Conservation (phyloP, 2,329 filamentous ascomycete species). For the Didymella segeticola region DNA sequence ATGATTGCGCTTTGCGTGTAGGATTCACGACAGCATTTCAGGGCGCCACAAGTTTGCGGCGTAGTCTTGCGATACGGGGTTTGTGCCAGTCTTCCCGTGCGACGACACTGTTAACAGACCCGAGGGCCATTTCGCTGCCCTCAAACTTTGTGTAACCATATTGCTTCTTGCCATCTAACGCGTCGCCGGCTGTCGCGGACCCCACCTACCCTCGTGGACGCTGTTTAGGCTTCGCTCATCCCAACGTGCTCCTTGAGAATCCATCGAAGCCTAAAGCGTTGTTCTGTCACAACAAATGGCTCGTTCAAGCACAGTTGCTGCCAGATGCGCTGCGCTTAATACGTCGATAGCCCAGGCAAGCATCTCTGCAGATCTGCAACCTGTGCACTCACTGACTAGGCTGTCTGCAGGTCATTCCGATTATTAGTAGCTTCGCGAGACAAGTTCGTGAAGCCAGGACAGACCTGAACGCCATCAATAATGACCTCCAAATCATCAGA, state of each 20-base stretch:
- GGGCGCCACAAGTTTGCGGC: slow-evolving; percentile 15
- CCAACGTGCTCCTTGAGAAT: slow-evolving; percentile 13
- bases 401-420: slow-evolving; percentile 35
- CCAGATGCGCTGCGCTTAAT: slow-evolving; percentile 43
- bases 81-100: slow-evolving; percentile 10
- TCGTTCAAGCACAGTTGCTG: slow-evolving; percentile 38
- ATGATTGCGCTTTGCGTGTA: slow-evolving; percentile 12
- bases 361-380: slow-evolving; percentile 10
- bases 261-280: slow-evolving; percentile 5
- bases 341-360: slow-evolving; percentile 41
- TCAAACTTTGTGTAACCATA: slow-evolving; percentile 16
- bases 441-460: slow-evolving; percentile 40
- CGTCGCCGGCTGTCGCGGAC: slow-evolving; percentile 14
- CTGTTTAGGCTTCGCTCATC: slow-evolving; percentile 17
- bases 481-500: slow-evolving; percentile 42
- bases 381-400: slow-evolving; percentile 22
- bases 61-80: slow-evolving; percentile 9
- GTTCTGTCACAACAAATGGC: slow-evolving; percentile 29
- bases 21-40: slow-evolving; percentile 12
- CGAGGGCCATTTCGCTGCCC: slow-evolving; percentile 11
- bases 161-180: slow-evolving; percentile 18
- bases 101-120: slow-evolving; percentile 14
- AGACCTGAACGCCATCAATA: slow-evolving; percentile 42
- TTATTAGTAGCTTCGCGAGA: slow-evolving; percentile 40
- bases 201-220: slow-evolving; percentile 9